phyloP scores from a whole-genome alignment of 495 filamentous ascomycete species.

The Xeromyces bisporus region DNA sequence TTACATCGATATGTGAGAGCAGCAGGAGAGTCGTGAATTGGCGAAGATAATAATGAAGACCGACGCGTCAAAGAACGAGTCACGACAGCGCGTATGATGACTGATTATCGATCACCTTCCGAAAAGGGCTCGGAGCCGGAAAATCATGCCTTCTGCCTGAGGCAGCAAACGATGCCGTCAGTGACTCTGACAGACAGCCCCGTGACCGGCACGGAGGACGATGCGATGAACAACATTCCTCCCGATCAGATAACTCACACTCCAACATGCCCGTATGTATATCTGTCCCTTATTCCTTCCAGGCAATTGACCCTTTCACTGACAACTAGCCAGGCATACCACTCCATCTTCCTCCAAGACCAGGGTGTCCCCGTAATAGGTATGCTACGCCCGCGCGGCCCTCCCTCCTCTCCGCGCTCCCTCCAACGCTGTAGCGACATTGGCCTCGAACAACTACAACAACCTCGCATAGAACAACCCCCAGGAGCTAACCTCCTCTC shows the following conservation, averaged over 20 bases:
- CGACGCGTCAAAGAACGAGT: constrained; percentile 19
- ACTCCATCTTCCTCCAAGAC: constrained; percentile 82
- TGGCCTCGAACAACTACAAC: too few species aligned
- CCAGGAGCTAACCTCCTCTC: constrained; percentile 1
- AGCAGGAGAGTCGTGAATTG: too few species aligned
- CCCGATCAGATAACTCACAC: too few species aligned
- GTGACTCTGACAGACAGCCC: too few species aligned
- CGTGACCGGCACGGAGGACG: too few species aligned
- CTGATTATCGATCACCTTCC: too few species aligned
- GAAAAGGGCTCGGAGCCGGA: constrained; percentile 30
- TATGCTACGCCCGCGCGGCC: constrained; percentile 21
- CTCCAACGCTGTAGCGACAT: constrained; percentile 5
- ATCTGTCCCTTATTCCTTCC: neutral
- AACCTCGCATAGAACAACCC: constrained; percentile 2
- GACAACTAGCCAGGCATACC: constrained; percentile 51
- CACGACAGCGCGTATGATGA: too few species aligned
- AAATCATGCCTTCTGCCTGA: constrained; percentile 12
- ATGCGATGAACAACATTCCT: too few species aligned
- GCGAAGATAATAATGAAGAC: too few species aligned
- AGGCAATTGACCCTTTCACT: neutral
- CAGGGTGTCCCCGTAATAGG: constrained; percentile 50
- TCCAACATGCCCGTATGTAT: constrained; percentile 36
- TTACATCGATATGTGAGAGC: too few species aligned
- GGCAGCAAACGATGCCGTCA: constrained; percentile 9
- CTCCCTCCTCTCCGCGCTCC: constrained; percentile 3